Base-by-base conservation (phyloP, 306 rosid species). In the Sechiopsis laciniata region DNA sequence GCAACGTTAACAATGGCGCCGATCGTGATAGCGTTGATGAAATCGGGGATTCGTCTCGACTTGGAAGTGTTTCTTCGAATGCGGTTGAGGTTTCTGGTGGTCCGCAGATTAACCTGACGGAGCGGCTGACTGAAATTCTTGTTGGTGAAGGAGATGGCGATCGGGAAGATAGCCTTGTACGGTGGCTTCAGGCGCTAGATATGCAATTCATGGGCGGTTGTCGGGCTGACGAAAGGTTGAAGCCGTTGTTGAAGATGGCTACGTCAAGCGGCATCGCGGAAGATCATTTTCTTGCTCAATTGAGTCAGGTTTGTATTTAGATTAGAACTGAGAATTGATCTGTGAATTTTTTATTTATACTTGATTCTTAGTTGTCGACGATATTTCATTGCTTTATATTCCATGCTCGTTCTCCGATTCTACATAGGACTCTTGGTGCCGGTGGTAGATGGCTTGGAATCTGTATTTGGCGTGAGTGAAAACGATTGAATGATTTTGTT, bases 141-240 rank as follows among this genome's bases (percentile, higher is more conserved):
- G 92, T 87, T n/a, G 96, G 84, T 0, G 88, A 85, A 72, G 79
- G 85, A 1, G 96, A 87, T 53, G 92, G 95, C 13, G 98, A 89
- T 66, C 75, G 96, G 19, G 99, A 84, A 22, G 95, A 85, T 53
- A 78, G 86, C 40, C 78, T 91, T 72, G 32, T 94, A 77, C 87
- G 76, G 82, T 94, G 97, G 92, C 84, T 94, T 5, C 95, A 88
- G 84, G 99, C 97, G 75, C 90, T 94, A 40, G 96, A 94, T 74
- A 78, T 88, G 91, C 99, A 94, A 80, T 86, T 91, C 26, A 79
- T 86, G 82, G 97, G 99, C 3, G 99, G 97, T 10, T 94, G 99
- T 80, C 96, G 97, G 4, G 82, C 89, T 11, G 97, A 89, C 50
- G 97, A 91, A 88, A 80, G 96, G 80, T 37, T 94, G 81, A 94